phyloP scores from a whole-genome alignment of 202 grass and related monocot genomes.

The Setaria italica region DNA sequence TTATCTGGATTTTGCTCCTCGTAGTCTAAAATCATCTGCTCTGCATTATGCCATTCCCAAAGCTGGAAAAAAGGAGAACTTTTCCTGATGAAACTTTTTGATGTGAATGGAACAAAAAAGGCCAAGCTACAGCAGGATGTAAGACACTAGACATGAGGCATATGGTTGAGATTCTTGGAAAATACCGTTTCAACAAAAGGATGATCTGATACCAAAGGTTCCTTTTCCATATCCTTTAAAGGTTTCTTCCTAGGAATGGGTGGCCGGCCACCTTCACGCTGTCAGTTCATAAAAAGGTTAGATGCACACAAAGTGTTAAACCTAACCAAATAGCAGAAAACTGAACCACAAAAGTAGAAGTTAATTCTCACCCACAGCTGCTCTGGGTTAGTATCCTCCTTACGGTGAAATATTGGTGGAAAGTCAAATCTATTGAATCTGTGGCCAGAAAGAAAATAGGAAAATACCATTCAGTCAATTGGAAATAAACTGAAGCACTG shows the following conservation, averaged over 20 bases:
- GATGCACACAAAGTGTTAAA: conserved; percentile 5
- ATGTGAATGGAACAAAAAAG: conserved; percentile 16
- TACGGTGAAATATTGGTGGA: conserved; percentile 92
- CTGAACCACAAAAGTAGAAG: conserved; percentile 18
- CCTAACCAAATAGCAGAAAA: conserved; percentile 11
- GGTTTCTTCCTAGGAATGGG: conserved; percentile 86
- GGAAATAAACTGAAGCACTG: neutral
- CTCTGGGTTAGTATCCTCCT: conserved; percentile 84
- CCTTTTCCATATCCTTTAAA: conserved; percentile 59
- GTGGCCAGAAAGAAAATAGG: conserved; percentile 31
- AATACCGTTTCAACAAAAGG: conserved; percentile 93
- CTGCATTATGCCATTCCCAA: conserved; percentile 92
- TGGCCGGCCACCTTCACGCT: conserved; percentile 75
- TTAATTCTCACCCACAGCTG: conserved; percentile 71
- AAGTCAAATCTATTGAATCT: conserved; percentile 98
- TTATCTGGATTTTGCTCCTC: conserved; percentile 97
- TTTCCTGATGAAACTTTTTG: conserved; percentile 21
- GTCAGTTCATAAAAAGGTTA: conserved; percentile 44
- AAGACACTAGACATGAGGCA: conserved; percentile 36
- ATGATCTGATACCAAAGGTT: conserved; percentile 88
- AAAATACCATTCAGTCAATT: neutral
- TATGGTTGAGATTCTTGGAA: conserved; percentile 6
- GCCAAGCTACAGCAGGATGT: conserved; percentile 11
- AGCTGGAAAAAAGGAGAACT: conserved; percentile 56
- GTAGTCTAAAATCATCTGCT: conserved; percentile 96